Evolutionary conservation across 305 asterid genomes (phyloP).

Genomic region (Plantago coronopus): DNA sequence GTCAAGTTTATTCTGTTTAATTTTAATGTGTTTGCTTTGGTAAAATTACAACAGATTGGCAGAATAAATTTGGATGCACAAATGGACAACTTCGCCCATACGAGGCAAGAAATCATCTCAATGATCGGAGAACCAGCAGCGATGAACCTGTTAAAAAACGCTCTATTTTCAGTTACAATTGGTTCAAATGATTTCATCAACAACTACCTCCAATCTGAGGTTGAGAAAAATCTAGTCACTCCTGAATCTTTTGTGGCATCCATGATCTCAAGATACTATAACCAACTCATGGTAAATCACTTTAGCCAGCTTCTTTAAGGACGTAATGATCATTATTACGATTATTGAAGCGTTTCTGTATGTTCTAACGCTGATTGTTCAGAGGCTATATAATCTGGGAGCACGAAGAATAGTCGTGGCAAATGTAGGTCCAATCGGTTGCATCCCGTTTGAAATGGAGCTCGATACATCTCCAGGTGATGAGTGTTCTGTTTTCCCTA

Average conservation of each 20-base stretch:
- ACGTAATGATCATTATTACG: no score
- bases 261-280: constrained; percentile 52
- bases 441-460: constrained; percentile 72
- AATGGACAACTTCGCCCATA: constrained; percentile 64
- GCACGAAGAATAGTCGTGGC: constrained; percentile 48
- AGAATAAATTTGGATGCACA: constrained; percentile 75
- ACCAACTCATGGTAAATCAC: constrained; percentile 48
- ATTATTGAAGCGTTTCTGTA: no score
- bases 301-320: neutral
- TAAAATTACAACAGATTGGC: constrained; percentile 39
- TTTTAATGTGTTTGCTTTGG: neutral
- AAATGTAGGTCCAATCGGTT: constrained; percentile 79
- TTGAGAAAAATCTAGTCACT: constrained; percentile 34
- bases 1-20: neutral
- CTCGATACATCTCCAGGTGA: constrained; percentile 48
- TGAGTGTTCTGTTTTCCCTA: constrained; percentile 48
- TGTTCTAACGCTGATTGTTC: constrained; percentile 4
- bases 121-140: constrained; percentile 36
- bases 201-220: constrained; percentile 53
- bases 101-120: constrained; percentile 50
- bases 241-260: constrained; percentile 51
- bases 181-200: constrained; percentile 83
- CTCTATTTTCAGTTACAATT: constrained; percentile 54
- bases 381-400: constrained; percentile 64
- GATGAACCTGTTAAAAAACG: constrained; percentile 30